Evolutionary conservation across 192 early-diverging fungal genomes (phyloP).

Genomic region (Piromyces finnis): DNA sequence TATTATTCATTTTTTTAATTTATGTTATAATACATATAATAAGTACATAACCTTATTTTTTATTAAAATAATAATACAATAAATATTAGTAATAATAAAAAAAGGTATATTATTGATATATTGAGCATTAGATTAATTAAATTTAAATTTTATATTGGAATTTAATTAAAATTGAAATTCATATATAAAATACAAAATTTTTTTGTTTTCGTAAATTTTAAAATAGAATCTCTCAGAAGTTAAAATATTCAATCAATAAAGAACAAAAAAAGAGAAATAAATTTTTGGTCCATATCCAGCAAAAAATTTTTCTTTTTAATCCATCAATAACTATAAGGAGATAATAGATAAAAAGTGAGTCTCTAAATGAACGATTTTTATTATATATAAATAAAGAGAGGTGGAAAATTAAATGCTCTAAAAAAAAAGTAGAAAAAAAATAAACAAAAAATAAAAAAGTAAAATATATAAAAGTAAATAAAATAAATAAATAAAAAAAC

Average conservation of each 20-base stretch:
- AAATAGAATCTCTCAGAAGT: not conserved
- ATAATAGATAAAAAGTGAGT: not conserved
- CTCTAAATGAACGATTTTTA: no score
- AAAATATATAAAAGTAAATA: no score
- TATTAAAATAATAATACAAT: no score
- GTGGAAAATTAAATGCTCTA: no score
- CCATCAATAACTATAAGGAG: not conserved
- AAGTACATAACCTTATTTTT: not conserved
- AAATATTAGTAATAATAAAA: no score
- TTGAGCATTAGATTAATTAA: not conserved
- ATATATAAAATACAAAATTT: not conserved
- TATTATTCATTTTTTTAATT: not conserved
- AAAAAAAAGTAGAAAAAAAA: no score
- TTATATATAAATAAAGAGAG: no score
- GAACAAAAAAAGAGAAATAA: not conserved
- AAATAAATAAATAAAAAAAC: no score
- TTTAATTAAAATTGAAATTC: not conserved
- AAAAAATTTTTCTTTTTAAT: not conserved
- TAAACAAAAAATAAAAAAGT: no score
- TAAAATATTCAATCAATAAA: not conserved
- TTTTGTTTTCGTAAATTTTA: not conserved
- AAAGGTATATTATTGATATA: not conserved
- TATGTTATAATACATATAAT: not conserved
- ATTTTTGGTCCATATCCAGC: not conserved
- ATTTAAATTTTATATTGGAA: not conserved